Base-by-base conservation (phyloP, 345 rosid species). In the Murraya koenigii region DNA sequence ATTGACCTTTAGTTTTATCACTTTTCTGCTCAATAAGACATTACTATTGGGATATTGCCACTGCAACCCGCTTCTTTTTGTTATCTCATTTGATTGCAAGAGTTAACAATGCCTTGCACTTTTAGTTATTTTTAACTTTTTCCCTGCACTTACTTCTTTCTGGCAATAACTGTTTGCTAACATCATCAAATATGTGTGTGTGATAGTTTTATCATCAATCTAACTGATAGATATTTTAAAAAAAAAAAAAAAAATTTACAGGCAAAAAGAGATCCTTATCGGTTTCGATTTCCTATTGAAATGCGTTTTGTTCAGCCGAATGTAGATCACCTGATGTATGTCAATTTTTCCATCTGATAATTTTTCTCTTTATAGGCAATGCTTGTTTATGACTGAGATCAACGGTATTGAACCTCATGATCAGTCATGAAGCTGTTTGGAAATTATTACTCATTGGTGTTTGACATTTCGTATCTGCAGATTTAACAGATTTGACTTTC, bases 241-340 rank as follows among this genome's bases (percentile, higher is more conserved):
- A n/a, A n/a, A n/a, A n/a, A n/a, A n/a, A n/a, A n/a, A n/a, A n/a
- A n/a, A n/a, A n/a, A n/a, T 66, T 79, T 80, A 81, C 90, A 95
- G 98, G 99, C 96, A 75, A 95, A 95, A 86, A 83, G 96, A 73
- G 98, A 95, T 86, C 98, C 99, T 72, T 89, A 92, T 82, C 87
- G 94, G 72, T 95, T 90, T 80, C 89, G 97, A 69, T 95, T 93
- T 89, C 99, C 98, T 11, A 86, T 95, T 70, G 99, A 95, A 84
- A 80, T 95, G 97, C 97, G 97, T 60, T 90, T 95, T 60, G 93
- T 93, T 63, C 82, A 87, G 80, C 99, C 98, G 60, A 93, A 93
- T 78, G 91, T 95, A 77, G 99, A 95, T 84, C 96, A 95, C 83
- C 85, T 93, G 84, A 88, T 95, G 98, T 95, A 91, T 78, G 96